These are phyloP conservation scores for Coniophora puteana DNA, from an alignment of 1,284 basidiomycete species.

Conservation along the genomic window DNA sequence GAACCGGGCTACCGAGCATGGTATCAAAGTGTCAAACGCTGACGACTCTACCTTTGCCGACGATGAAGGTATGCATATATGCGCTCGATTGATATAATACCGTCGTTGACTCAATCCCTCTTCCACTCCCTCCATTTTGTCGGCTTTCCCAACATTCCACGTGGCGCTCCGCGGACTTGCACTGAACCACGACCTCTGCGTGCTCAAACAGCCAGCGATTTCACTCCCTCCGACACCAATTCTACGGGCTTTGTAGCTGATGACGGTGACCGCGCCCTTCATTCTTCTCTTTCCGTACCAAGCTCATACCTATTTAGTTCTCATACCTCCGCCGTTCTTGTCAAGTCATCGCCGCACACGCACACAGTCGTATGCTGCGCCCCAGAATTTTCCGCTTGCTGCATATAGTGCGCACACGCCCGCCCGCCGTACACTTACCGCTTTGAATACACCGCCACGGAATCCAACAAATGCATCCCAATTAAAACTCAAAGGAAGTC, in stretches of 20 bases:
- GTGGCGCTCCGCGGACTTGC: not conserved
- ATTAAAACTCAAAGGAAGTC: slow-evolving; percentile 62
- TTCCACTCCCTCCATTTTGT: slow-evolving; percentile 3
- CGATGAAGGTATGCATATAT: slow-evolving; percentile 46
- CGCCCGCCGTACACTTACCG: slow-evolving; percentile 26
- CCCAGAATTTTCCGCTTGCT: slow-evolving; percentile 22
- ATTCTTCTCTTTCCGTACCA: slow-evolving; percentile 18
- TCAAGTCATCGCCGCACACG: slow-evolving; percentile 58
- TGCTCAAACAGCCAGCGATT: slow-evolving; percentile 45
- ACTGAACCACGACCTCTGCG: slow-evolving; percentile 14
- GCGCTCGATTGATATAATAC: slow-evolving; percentile 16
- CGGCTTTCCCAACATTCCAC: too few relatives aligned
- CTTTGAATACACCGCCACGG: slow-evolving; percentile 63
- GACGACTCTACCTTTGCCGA: slow-evolving; percentile 52
- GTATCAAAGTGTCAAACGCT: slow-evolving; percentile 55
- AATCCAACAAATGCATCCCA: slow-evolving; percentile 54
- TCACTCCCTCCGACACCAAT: slow-evolving; percentile 40
- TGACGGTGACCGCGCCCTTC: slow-evolving; percentile 34
- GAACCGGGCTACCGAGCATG: slow-evolving; percentile 64
- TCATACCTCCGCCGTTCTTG: slow-evolving; percentile 60
- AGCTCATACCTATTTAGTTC: slow-evolving; percentile 32
- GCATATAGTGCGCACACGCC: slow-evolving; percentile 19
- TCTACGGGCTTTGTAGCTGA: slow-evolving; percentile 39
- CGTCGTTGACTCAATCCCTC: slow-evolving; percentile 18
- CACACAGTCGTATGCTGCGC: slow-evolving; percentile 44